These are phyloP conservation scores for Plectosphaerella sp. DNA, from an alignment of 2,329 filamentous ascomycete genomes.

Conservation along the genomic window DNA sequence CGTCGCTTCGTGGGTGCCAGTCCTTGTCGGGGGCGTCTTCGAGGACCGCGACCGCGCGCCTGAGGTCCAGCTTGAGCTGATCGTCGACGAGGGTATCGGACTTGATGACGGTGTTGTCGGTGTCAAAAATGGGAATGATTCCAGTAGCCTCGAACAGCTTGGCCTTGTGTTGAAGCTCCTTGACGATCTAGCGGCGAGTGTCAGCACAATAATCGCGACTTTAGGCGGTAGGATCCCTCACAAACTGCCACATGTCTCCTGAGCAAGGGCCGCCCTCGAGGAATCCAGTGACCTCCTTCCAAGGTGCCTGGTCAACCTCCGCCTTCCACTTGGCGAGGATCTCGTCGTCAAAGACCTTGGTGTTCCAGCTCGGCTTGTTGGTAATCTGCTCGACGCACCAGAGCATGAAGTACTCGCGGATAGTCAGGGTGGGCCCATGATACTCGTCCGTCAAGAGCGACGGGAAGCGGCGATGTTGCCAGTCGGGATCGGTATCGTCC, in stretches of 20 bases:
- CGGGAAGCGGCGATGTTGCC: not conserved
- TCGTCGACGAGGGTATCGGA: slow-evolving; percentile 23
- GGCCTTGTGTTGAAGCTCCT: slow-evolving; percentile 16
- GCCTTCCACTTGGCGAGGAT: slow-evolving; percentile 18
- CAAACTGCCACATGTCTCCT: not conserved
- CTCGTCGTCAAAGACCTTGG: slow-evolving; percentile 16
- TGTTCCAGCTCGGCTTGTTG: slow-evolving; percentile 21
- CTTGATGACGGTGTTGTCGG: slow-evolving; percentile 25
- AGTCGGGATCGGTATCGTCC: not conserved
- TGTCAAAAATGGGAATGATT: slow-evolving; percentile 27
- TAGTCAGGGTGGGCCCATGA: slow-evolving; percentile 5
- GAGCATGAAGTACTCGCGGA: slow-evolving; percentile 17
- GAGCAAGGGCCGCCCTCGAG: not conserved
- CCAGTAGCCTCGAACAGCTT: slow-evolving; percentile 24
- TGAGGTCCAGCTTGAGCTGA: slow-evolving; percentile 30
- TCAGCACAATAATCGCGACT: slow-evolving; percentile 6
- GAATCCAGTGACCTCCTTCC: not conserved
- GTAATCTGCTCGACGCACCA: slow-evolving; percentile 20
- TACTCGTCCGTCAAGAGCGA: slow-evolving; percentile 1
- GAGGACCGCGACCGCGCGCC: slow-evolving; percentile 36
- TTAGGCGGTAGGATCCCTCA: not conserved
- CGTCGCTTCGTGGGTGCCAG: slow-evolving; percentile 56
- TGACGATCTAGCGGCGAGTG: slow-evolving; percentile 17
- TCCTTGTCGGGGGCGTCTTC: slow-evolving; percentile 51
- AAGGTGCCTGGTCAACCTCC: slow-evolving; percentile 5